phyloP scores from a whole-genome alignment of 2,329 filamentous ascomycete species.

The Parastagonospora avenae region DNA sequence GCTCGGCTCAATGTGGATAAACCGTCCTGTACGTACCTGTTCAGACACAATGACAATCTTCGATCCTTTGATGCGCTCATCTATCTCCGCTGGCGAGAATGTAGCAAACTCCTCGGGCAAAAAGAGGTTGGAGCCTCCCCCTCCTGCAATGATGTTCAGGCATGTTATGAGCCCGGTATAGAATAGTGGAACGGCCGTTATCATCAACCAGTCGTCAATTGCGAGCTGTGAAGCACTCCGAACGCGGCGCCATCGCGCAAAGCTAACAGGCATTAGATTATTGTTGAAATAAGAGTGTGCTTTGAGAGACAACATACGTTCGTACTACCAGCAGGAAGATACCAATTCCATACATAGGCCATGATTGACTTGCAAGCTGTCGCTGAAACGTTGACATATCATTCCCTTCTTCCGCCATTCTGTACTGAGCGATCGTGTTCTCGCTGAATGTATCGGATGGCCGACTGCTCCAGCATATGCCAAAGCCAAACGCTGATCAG shows the following conservation, averaged over 20 bases:
- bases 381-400: conserved; percentile 20
- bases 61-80: conserved; percentile 51
- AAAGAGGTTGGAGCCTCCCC: conserved; percentile 52
- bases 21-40: conserved; percentile 35
- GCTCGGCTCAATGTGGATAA: not conserved
- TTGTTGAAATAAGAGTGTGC: not conserved
- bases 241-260: conserved; percentile 34
- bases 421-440: not conserved
- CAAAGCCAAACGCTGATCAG: not conserved
- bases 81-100: conserved; percentile 47
- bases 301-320: conserved; percentile 22
- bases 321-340: conserved; percentile 34
- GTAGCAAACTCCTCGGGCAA: conserved; percentile 43
- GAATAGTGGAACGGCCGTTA: conserved; percentile 31
- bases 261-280: conserved; percentile 13
- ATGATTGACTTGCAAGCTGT: conserved; percentile 29
- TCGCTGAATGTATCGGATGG: too few relatives aligned
- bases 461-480: too few relatives aligned
- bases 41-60: conserved; percentile 54
- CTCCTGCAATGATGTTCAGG: conserved; percentile 48
- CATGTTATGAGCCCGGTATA: conserved; percentile 51
- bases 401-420: conserved; percentile 18
- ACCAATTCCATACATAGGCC: conserved; percentile 36
- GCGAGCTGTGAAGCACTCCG: conserved; percentile 23
- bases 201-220: conserved; percentile 40